Evolutionary conservation across 1,284 basidiomycete genomes (phyloP), one percentile per base, ranked within the genome.

Genomic region (Leccinum solheimii): DNA sequence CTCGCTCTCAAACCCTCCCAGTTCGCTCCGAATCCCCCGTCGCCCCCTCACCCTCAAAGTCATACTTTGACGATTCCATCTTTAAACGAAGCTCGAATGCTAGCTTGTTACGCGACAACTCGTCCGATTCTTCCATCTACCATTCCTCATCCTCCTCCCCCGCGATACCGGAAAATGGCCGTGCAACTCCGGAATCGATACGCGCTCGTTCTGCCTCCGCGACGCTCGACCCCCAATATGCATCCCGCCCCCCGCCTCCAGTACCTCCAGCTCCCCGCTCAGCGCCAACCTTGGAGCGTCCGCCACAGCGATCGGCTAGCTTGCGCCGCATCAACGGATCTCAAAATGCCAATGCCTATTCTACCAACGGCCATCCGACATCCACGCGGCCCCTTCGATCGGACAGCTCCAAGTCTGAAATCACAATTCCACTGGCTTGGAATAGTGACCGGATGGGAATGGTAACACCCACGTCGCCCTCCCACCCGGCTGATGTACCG

Each of bases 401-500:
- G 27, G 72, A 73, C 56, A 64, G 54, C 5, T 56, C 64, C 56
- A 64, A 30, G 26, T 64, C 70, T 1, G 65, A 52, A 27, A 62
- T 66, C 21, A 58, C 72, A 9, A 66, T 73, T n/a, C 64, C 68
- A 26, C 57, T 59, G 3, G 64, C 62, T 36, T 64, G 63, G 61
- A 64, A 58, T 38, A 63, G 60, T 43, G 72, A 76, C 50, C 61
- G 67, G 19, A 60, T 62, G 2, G 76, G 64, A 76, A 77, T n/a
- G 71, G 79, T 56, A 16, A 69, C 71, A n/a, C 82, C 87, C 9
- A 77, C 78, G 10, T 89, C 88, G 3, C 86, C 86, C 30, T 79
- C 82, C 2, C 82, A 85, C 68, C 79, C 76, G 36, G 84, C 81
- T 0, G 88, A 91, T 69, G 88, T 91, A 9, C 89, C 89, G 59